Evolutionary conservation across 2,329 filamentous ascomycete species (phyloP).

Genomic region (Fusarium sp.): DNA sequence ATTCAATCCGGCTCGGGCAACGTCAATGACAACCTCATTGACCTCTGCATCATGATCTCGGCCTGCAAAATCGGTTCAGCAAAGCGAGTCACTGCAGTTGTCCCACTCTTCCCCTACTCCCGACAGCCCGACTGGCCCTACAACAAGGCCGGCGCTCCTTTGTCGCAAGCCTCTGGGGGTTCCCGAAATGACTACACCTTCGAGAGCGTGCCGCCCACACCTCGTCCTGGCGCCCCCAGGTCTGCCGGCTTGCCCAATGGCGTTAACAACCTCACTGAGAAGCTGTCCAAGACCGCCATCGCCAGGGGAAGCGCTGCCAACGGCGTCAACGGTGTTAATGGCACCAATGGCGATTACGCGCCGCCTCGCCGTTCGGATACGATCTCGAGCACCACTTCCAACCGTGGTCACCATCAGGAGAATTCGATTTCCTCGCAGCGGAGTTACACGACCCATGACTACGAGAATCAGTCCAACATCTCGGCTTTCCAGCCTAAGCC

Average conservation of each 20-base stretch:
- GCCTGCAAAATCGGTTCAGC: conserved; percentile 96
- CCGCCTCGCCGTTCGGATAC: conserved; percentile 52
- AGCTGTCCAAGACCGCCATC: conserved; percentile 76
- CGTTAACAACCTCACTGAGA: conserved; percentile 76
- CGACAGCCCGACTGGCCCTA: conserved; percentile 96
- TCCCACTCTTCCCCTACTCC: conserved; percentile 96
- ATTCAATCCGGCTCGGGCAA: conserved; percentile 93
- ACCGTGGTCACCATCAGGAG: conserved; percentile 54
- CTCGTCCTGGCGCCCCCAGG: conserved; percentile 77
- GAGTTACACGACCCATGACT: conserved; percentile 73
- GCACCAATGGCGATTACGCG: conserved; percentile 47
- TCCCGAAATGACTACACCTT: conserved; percentile 81
- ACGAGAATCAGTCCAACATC: conserved; percentile 68
- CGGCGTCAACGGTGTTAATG: conserved; percentile 44
- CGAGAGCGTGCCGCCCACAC: conserved; percentile 90
- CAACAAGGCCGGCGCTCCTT: conserved; percentile 92
- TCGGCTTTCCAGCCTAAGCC: conserved; percentile 80
- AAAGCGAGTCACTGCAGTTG: conserved; percentile 90
- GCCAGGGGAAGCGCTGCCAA: conserved; percentile 52
- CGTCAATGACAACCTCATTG: conserved; percentile 96
- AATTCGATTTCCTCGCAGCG: conserved; percentile 57
- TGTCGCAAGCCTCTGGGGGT: conserved; percentile 71
- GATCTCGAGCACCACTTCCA: conserved; percentile 49
- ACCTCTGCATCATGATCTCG: conserved; percentile 98
- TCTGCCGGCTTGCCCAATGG: conserved; percentile 75